Base-by-base conservation (phyloP, 768 basidiomycete species). In the Pleurotus djamor region DNA sequence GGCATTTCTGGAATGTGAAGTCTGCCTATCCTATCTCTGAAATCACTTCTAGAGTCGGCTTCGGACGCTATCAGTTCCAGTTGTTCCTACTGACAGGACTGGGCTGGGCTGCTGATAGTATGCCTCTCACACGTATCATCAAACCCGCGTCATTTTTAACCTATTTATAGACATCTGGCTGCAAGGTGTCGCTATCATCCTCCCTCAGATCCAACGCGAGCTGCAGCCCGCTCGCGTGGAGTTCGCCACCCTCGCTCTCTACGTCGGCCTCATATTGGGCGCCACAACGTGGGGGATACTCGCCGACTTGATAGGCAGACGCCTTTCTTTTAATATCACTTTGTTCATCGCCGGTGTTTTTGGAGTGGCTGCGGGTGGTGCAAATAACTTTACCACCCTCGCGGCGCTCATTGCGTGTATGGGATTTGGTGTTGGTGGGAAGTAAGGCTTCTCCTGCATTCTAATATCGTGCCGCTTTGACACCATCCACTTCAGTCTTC, bases 371-470 rank as follows among this genome's bases (percentile, higher is more conserved):
- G 74, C 80, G 5, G 82, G 79, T 38, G 80, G 73, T 13, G 74
- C 79, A 13, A 68, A 75, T 3, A 79, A 76, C 62, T 83, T 83
- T 60, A 71, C 75, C 36, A 65, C 77, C 1, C 79, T 83, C 63
- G 79, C 75, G 28, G 72, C 79, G 17, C 66, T 83, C 54, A 68
- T 76, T 14, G 79, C 79, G 9, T 81, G 77, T 61, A 65, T 80
- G 61, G 81, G 79, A 28, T 79, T 83, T 56, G 81, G 81, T 32
- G 65, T 82, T 8, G 80, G 82, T 54, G 82, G 83, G 66, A 79
- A 83, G 79, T 76, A 65, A 59, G 83, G 67, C 9, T 66, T 70
- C 63, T 69, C 17, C 43, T 48, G 16, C 28, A 12, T n/a, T 41
- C n/a, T n/a, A 4, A 2, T 41, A 4, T 10, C 38, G 9, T 41